phyloP scores from a whole-genome alignment of 768 basidiomycete species.

The Cystobasidium tubakii region DNA sequence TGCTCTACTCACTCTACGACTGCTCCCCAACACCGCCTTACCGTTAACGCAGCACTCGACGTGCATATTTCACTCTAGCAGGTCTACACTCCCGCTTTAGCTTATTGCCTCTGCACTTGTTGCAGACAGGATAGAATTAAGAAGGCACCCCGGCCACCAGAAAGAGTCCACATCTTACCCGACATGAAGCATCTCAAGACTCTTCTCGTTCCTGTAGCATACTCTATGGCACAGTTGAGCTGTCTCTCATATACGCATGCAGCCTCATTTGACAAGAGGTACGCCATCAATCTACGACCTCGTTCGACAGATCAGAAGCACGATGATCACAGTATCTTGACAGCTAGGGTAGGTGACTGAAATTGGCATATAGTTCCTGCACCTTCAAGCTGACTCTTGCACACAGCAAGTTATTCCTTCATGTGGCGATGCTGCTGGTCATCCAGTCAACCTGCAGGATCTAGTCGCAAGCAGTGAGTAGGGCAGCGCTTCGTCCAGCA shows the following conservation, averaged over 20 bases:
- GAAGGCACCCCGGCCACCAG: too few species aligned
- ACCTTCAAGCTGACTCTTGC: not conserved
- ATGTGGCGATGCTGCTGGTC: not conserved
- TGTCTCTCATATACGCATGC: not conserved
- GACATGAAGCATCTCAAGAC: not conserved
- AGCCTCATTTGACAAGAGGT: not conserved
- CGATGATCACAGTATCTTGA: not conserved
- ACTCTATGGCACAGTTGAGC: not conserved
- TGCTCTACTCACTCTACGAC: not conserved
- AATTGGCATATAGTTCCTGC: too few species aligned
- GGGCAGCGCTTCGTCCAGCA: not conserved
- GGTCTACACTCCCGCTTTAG: not conserved
- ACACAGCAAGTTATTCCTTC: not conserved
- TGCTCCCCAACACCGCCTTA: not conserved
- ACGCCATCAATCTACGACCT: not conserved
- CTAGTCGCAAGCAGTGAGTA: not conserved
- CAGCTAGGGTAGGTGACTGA: not conserved
- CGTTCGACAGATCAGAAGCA: not conserved
- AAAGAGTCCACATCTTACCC: too few species aligned
- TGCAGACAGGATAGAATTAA: not conserved
- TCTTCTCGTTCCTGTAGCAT: not conserved
- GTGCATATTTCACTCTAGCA: not conserved
- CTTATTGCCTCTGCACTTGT: not conserved
- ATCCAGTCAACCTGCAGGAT: not conserved
- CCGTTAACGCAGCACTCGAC: not conserved